phyloP scores from a whole-genome alignment of 331 rosid genomes.

The Malus hybrid region DNA sequence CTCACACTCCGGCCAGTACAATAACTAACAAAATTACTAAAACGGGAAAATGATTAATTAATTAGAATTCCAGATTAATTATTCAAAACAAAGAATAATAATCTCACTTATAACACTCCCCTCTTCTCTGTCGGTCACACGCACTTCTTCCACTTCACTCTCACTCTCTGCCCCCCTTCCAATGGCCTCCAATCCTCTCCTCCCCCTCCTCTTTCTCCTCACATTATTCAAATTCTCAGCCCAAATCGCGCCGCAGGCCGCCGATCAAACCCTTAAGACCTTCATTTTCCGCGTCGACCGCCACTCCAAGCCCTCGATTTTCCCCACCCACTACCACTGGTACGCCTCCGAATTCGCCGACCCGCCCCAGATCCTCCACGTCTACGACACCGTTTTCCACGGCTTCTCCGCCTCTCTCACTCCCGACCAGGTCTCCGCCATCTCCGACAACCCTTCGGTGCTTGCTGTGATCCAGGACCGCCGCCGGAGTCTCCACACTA shows the following conservation, averaged over 20 bases:
- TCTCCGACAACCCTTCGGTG: slow-evolving; percentile 49
- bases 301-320: slow-evolving; percentile 59
- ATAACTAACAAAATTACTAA: neutral
- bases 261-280: slow-evolving; percentile 32
- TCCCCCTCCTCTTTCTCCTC: slow-evolving; percentile 8
- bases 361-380: slow-evolving; percentile 52
- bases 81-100: neutral
- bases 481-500: slow-evolving; percentile 76
- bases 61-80: neutral
- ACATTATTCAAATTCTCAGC: slow-evolving; percentile 11
- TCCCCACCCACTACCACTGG: slow-evolving; percentile 82
- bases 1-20: neutral
- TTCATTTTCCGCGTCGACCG: slow-evolving; percentile 63
- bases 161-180: neutral
- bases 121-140: slow-evolving; percentile 11
- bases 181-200: neutral
- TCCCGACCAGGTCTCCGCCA: slow-evolving; percentile 26
- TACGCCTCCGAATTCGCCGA: slow-evolving; percentile 67
- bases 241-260: neutral
- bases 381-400: slow-evolving; percentile 72
- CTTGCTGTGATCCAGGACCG: slow-evolving; percentile 74
- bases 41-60: neutral
- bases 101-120: slow-evolving; percentile 12
- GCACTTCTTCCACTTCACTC: neutral
- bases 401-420: slow-evolving; percentile 81